phyloP scores from a whole-genome alignment of 164 flowering plant genomes.

The Chloranthus sessilifolius region DNA sequence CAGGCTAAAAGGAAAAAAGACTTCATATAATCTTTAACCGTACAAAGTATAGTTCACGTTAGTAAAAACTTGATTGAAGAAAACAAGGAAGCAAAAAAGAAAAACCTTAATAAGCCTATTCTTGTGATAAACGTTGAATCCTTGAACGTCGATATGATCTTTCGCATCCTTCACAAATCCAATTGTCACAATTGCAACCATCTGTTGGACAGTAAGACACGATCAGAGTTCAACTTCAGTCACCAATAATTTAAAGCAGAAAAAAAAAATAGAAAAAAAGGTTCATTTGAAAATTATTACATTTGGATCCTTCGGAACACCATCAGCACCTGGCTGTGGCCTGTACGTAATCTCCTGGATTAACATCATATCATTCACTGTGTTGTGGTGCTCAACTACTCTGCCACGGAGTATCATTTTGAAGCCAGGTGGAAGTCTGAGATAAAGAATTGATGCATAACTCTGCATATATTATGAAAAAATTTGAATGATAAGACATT shows the following conservation, averaged over 20 bases:
- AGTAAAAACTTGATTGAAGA: background rate
- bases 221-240: slow-evolving; percentile 9
- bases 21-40: background rate
- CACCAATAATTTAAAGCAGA: background rate
- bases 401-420: slow-evolving; percentile 80
- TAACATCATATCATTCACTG: slow-evolving; percentile 90
- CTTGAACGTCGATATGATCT: slow-evolving; percentile 86
- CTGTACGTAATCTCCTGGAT: slow-evolving; percentile 56
- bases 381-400: slow-evolving; percentile 88
- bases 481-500: background rate
- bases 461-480: slow-evolving; percentile 40
- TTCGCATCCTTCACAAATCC: slow-evolving; percentile 98
- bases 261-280: too few species aligned
- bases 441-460: slow-evolving; percentile 88
- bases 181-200: slow-evolving; percentile 73
- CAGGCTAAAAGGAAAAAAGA: background rate
- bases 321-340: slow-evolving; percentile 57
- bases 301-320: slow-evolving; percentile 45
- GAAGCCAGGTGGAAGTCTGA: slow-evolving; percentile 70
- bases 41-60: background rate
- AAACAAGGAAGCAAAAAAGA: background rate
- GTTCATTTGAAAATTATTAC: slow-evolving; percentile 19
- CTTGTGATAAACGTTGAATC: slow-evolving; percentile 95
- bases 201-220: slow-evolving; percentile 44
- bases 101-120: slow-evolving; percentile 88